Evolutionary conservation across 2,329 filamentous ascomycete species (phyloP), one percentile per base, ranked within the genome.

Genomic region (Sporothrix phasma): DNA sequence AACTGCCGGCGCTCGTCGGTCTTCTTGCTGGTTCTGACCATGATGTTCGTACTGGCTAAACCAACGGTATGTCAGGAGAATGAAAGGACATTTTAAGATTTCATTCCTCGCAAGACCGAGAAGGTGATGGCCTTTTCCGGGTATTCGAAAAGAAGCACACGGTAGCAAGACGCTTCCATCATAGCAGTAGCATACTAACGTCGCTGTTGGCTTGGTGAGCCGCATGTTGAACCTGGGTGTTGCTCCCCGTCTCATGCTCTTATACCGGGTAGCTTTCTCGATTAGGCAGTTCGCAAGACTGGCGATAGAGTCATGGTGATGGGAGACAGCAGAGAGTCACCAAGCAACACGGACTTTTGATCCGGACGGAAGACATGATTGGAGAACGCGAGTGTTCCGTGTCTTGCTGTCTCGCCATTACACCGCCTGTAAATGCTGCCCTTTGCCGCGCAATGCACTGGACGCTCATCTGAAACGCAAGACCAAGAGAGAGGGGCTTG

Each of bases 231-330:
- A 19, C 31, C 24, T 31, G 24, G 39, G 37, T 19, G 43, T 19
- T 46, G 53, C 13, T 26, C 13, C 5, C n/a, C 39, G 37, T 3
- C 17, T 22, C 13, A 1, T 2, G 11, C 24, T 59, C 22, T 59
- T 46, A 59, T 59, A 43, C 15, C n/a, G 15, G 15, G 17, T 10
- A 11, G 37, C 24, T 59, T 45, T 59, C 56, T 39, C 39, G 56
- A 59, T 45, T 59, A 59, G 56, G 56, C 37, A 59, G 39, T 59
- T 59, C 17, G 51, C 51, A 15, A 56, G 51, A 24, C n/a, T 31
- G 15, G 47, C 31, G 19, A 39, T 24, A 31, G 13, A n/a, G n/a
- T n/a, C n/a, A n/a, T n/a, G n/a, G n/a, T n/a, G n/a, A n/a, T n/a
- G 34, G 19, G 8, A 22, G 31, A 53, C 26, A 56, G 24, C 13